phyloP scores from a whole-genome alignment of 2,329 filamentous ascomycete genomes.

The Colletotrichum karsti region DNA sequence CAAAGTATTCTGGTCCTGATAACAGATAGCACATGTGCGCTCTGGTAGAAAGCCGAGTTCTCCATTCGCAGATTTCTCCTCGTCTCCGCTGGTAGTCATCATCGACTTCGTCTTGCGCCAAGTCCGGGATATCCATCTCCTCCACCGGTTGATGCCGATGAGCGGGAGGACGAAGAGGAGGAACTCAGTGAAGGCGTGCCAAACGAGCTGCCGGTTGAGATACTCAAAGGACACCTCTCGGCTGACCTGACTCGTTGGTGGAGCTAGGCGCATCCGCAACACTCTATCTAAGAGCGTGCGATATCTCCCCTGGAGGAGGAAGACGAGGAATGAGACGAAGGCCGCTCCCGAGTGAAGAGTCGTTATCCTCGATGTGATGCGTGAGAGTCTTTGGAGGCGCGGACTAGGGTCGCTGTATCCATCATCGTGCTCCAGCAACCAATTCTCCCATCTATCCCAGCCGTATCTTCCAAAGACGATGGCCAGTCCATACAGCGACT shows the following conservation, averaged over 20 bases:
- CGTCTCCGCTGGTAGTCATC: slow-evolving; percentile 56
- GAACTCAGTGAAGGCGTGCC: slow-evolving; percentile 99
- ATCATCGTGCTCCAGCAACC: slow-evolving; percentile 80
- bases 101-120: slow-evolving; percentile 83
- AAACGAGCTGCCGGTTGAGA: slow-evolving; percentile 95
- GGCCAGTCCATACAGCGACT: slow-evolving; percentile 81
- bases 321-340: slow-evolving; percentile 87
- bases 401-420: slow-evolving; percentile 70
- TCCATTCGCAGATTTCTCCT: slow-evolving; percentile 66
- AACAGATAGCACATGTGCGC: slow-evolving; percentile 95
- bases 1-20: slow-evolving; percentile 85
- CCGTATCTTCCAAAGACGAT: slow-evolving; percentile 89
- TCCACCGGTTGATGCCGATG: slow-evolving; percentile 94
- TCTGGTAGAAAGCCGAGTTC: slow-evolving; percentile 89
- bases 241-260: slow-evolving; percentile 84
- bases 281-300: slow-evolving; percentile 88
- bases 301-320: slow-evolving; percentile 90
- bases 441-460: slow-evolving; percentile 92
- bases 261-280: slow-evolving; percentile 83
- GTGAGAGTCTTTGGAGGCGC: slow-evolving; percentile 65
- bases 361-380: slow-evolving; percentile 73
- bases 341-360: slow-evolving; percentile 84
- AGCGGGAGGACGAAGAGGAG: slow-evolving; percentile 96
- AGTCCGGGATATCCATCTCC: slow-evolving; percentile 85
- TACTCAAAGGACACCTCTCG: slow-evolving; percentile 98